These are phyloP conservation scores for Echinochloa phyllopogon DNA, from an alignment of 176 grass and related monocot species.

Conservation along the genomic window DNA sequence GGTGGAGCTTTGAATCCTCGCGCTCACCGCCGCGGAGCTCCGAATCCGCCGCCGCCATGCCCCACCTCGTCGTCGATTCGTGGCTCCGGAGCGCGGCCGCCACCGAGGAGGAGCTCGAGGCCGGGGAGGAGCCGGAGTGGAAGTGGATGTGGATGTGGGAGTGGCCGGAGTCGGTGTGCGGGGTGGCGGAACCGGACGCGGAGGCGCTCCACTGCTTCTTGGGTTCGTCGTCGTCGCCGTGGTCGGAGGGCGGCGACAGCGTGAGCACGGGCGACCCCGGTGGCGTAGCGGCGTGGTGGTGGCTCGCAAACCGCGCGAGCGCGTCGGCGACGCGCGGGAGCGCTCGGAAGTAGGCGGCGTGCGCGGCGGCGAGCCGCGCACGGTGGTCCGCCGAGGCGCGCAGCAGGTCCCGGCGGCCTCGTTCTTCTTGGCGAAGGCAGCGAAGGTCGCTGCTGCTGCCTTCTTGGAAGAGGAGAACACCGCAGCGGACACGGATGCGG, in stretches of 20 bases:
- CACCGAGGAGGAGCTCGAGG: conserved; percentile 25
- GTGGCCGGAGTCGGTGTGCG: conserved; percentile 51
- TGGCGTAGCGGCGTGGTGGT: conserved; percentile 58
- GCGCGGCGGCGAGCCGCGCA: conserved; percentile 63
- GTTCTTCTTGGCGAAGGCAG: conserved; percentile 24
- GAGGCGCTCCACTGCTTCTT: conserved; percentile 52
- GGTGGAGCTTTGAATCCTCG: no score
- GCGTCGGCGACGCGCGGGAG: conserved; percentile 81
- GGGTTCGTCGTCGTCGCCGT: conserved; percentile 30
- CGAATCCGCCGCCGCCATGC: no score
- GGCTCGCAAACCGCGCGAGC: conserved; percentile 68
- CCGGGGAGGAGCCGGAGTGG: conserved; percentile 27
- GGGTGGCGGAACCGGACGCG: conserved; percentile 47
- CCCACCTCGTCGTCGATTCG: no score
- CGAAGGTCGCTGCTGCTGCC: not conserved
- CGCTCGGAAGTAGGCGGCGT: conserved; percentile 78
- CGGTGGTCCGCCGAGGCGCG: conserved; percentile 54
- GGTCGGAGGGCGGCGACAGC: conserved; percentile 63
- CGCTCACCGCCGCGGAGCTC: no score
- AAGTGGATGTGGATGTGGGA: conserved; percentile 59
- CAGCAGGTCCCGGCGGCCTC: conserved; percentile 68
- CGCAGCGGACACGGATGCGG: conserved; percentile 5
- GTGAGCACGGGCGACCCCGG: conserved; percentile 72
- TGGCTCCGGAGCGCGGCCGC: not conserved
- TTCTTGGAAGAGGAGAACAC: not conserved